A percentile compares a stretch with the other conserved stretches of the same genome.
These are phyloP conservation scores for Lipomyces japonicus DNA, from an alignment of 805 yeast species.

Conservation along the genomic window DNA sequence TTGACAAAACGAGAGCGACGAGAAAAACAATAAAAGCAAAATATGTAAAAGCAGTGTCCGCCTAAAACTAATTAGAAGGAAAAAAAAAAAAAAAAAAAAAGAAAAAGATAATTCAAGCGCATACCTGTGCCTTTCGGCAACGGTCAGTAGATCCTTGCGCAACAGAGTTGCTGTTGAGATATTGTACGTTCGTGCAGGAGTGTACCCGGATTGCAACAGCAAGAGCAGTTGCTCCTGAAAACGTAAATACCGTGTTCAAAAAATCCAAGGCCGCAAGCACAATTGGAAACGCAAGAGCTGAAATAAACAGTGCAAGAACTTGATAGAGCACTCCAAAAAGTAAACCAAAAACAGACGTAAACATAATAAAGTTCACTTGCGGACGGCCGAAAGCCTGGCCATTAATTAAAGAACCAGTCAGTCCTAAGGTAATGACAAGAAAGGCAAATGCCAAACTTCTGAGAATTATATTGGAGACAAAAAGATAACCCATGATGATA, in stretches of 20 bases:
- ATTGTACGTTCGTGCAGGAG: constrained; percentile 69
- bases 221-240: constrained; percentile 90
- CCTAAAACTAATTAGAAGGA: constrained; percentile 29
- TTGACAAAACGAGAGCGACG: constrained; percentile 54
- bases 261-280: constrained; percentile 73
- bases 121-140: constrained; percentile 86
- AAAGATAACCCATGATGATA: constrained; percentile 24
- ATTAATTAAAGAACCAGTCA: constrained; percentile 77
- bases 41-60: constrained; percentile 77
- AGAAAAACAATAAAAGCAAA: constrained; percentile 74
- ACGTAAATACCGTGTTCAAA: constrained; percentile 84
- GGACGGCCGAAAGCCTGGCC: constrained; percentile 62
- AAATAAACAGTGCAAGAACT: constrained; percentile 66
- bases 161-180: constrained; percentile 62
- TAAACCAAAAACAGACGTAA: constrained; percentile 82
- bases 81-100: constrained; percentile 46
- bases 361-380: constrained; percentile 84
- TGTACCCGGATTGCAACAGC: constrained; percentile 87
- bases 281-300: constrained; percentile 83
- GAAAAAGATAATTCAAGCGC: constrained; percentile 64
- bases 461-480: constrained; percentile 41
- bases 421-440: constrained; percentile 75
- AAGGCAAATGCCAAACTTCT: constrained; percentile 73
- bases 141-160: constrained; percentile 74
- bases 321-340: constrained; percentile 80